phyloP scores from a whole-genome alignment of 345 rosid species.

The Populus simonii region DNA sequence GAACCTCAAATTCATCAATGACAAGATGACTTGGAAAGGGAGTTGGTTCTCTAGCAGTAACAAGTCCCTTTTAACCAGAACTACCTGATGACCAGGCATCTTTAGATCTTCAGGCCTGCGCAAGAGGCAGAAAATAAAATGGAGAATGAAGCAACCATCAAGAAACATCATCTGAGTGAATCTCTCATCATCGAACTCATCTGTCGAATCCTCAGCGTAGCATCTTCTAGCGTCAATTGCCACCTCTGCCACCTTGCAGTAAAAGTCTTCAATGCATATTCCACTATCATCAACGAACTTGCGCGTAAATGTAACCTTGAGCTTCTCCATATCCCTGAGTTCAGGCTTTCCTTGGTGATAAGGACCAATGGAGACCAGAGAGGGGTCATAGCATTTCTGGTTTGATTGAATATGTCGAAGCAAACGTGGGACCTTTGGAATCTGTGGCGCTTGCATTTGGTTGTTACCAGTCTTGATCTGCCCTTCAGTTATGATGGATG shows the following conservation, averaged over 20 bases:
- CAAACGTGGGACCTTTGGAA: not conserved
- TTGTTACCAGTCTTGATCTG: not conserved
- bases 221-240: not conserved
- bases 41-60: constrained; percentile 30
- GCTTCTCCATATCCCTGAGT: no score
- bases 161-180: not conserved
- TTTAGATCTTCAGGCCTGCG: not conserved
- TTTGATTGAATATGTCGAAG: not conserved
- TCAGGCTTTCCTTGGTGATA: constrained; percentile 6
- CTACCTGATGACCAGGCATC: not conserved
- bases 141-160: not conserved
- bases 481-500: not conserved
- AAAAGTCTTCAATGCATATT: no score
- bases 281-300: not conserved
- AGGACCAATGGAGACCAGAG: constrained; percentile 6
- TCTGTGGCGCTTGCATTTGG: not conserved
- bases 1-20: not conserved
- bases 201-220: not conserved
- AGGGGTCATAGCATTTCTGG: not conserved
- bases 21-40: constrained; percentile 20
- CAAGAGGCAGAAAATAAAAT: not conserved
- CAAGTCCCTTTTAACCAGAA: constrained; percentile 11
- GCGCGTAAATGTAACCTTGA: no score
- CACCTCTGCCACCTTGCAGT: no score
- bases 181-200: not conserved